Conservation (phyloP, 116 monocot genomes). For the Phalaenopsis hybrid region DNA sequence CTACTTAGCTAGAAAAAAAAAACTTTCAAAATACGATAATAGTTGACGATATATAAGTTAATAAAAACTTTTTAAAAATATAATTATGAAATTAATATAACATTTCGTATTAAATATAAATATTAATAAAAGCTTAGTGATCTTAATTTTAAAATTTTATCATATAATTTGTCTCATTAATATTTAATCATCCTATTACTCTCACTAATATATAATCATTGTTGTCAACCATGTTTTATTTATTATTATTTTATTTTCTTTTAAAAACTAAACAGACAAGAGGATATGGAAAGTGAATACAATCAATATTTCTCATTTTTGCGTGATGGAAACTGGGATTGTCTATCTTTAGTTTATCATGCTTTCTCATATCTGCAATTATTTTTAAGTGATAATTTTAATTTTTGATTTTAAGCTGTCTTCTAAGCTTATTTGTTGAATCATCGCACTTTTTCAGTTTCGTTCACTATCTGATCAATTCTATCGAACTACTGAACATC, state of each 20-base stretch:
- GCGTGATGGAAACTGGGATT: neutral
- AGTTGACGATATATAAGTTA: too few relatives aligned
- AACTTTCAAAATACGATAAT: too few relatives aligned
- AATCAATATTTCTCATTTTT: neutral
- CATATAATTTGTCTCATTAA: neutral
- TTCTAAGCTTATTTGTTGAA: neutral
- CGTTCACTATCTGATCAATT: conserved; percentile 97
- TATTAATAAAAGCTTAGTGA: too few relatives aligned
- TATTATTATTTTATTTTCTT: neutral
- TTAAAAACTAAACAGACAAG: neutral
- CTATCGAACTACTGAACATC: conserved; percentile 88
- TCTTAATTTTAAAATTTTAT: neutral
- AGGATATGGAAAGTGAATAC: neutral
- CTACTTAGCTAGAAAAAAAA: too few relatives aligned
- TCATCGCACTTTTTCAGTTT: conserved; percentile 40
- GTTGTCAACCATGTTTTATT: neutral
- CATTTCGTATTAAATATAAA: too few relatives aligned
- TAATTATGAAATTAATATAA: too few relatives aligned
- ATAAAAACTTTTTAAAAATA: too few relatives aligned
- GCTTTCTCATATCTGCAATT: neutral
- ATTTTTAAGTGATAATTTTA: neutral
- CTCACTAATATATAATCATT: neutral
- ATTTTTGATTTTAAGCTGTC: neutral
- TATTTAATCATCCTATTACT: neutral
- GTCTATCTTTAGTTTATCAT: neutral